These are phyloP conservation scores for Moelleriella libera DNA, from an alignment of 2,329 filamentous ascomycete species.

Conservation along the genomic window DNA sequence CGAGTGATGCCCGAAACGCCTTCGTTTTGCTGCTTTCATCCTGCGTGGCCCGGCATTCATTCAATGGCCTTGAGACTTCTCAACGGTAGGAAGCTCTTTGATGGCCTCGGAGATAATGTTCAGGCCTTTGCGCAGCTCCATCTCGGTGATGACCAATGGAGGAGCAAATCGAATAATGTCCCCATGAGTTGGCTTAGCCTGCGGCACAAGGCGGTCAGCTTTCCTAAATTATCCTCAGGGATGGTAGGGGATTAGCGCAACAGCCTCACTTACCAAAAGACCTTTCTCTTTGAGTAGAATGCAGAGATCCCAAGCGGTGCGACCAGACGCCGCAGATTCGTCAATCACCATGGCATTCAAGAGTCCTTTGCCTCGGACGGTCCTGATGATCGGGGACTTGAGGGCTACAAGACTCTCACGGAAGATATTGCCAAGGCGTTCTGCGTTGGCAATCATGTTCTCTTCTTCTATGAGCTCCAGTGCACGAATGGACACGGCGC, in stretches of 20 bases:
- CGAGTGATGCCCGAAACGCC: not conserved
- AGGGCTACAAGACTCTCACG: constrained; percentile 63
- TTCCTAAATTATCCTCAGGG: not conserved
- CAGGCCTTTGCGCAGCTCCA: constrained; percentile 66
- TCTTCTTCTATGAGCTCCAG: constrained; percentile 91
- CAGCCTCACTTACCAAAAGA: constrained; percentile 51
- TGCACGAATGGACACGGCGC: constrained; percentile 87
- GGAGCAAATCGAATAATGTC: constrained; percentile 98
- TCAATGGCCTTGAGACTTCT: constrained; percentile 23
- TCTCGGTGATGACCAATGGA: constrained; percentile 83
- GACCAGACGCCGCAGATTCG: constrained; percentile 69
- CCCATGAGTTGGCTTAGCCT: constrained; percentile 97
- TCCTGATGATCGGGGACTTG: constrained; percentile 66
- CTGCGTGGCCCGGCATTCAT: not conserved
- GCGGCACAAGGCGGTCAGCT: constrained; percentile 3
- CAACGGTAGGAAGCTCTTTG: constrained; percentile 57
- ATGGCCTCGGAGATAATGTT: constrained; percentile 71
- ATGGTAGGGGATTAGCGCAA: not conserved
- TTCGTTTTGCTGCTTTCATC: not conserved
- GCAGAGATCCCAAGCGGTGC: constrained; percentile 91
- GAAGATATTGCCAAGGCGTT: constrained; percentile 71
- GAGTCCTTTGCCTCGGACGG: constrained; percentile 80
- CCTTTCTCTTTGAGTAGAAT: constrained; percentile 93
- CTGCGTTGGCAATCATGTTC: constrained; percentile 68
- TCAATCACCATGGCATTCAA: constrained; percentile 95